Conservation (phyloP, 257 asterid species). For the Plantago major region DNA sequence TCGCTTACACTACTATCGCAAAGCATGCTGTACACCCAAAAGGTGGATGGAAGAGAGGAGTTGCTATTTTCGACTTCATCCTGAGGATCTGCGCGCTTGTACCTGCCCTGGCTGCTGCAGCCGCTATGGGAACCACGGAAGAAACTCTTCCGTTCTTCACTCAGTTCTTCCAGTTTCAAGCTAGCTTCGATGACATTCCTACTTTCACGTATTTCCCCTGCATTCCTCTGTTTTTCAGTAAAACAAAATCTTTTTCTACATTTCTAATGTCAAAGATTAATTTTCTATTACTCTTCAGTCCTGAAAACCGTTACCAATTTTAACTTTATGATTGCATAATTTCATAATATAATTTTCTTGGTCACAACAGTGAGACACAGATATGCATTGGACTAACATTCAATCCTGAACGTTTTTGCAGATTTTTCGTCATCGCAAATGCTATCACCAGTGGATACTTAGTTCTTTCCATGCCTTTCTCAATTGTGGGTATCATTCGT, state of each 20-base stretch:
- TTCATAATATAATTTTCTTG: too few species aligned
- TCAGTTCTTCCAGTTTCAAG: constrained; percentile 50
- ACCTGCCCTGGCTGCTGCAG: constrained; percentile 39
- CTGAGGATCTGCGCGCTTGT: constrained; percentile 33
- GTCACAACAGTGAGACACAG: too few species aligned
- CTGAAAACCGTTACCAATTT: too few species aligned
- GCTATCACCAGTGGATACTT: constrained; percentile 47
- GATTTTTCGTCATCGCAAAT: constrained; percentile 41
- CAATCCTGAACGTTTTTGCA: constrained; percentile 8
- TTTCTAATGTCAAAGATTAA: neutral
- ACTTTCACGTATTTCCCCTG: constrained; percentile 30
- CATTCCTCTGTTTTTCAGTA: neutral
- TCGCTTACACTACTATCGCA: constrained; percentile 15
- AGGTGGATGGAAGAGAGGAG: constrained; percentile 33
- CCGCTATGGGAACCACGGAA: constrained; percentile 52
- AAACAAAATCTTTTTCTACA: neutral
- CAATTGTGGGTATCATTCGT: constrained; percentile 43
- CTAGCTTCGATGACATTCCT: constrained; percentile 47
- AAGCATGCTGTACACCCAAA: constrained; percentile 14
- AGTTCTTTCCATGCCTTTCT: constrained; percentile 41
- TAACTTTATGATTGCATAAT: too few species aligned
- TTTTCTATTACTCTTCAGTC: too few species aligned
- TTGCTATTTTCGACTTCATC: constrained; percentile 37
- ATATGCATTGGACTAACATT: neutral
- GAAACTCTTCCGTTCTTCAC: constrained; percentile 49